Conservation (phyloP, 306 rosid species). For the Astragalus membranaceus region DNA sequence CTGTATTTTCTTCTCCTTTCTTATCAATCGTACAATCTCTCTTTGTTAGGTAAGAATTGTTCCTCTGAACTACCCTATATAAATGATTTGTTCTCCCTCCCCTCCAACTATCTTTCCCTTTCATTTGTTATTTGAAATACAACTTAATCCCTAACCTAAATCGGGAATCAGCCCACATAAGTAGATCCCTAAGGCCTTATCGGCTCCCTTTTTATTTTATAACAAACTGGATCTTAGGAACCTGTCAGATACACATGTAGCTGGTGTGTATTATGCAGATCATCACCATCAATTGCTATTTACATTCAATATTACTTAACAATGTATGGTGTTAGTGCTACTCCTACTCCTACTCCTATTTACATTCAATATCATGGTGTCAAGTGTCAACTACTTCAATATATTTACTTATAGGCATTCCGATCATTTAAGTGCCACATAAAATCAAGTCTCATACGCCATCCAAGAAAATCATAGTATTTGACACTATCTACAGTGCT, state of each 20-base stretch:
- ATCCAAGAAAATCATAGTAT: not conserved
- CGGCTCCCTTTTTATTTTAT: not conserved
- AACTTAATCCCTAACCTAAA: not conserved
- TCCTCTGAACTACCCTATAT: not conserved
- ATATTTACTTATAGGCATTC: not conserved
- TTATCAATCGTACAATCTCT: not conserved
- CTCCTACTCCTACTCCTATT: not conserved
- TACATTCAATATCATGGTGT: too few relatives aligned
- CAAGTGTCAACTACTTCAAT: not conserved
- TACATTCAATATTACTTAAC: not conserved
- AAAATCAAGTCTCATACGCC: not conserved
- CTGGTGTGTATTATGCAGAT: not conserved
- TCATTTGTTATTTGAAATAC: not conserved
- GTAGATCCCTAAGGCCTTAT: not conserved
- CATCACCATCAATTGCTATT: not conserved
- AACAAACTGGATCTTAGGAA: not conserved
- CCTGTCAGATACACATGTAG: not conserved
- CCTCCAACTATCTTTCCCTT: not conserved
- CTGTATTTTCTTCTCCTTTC: not conserved
- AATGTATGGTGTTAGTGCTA: not conserved
- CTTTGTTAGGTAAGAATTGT: not conserved
- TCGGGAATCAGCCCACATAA: not conserved
- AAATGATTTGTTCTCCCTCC: not conserved
- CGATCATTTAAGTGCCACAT: not conserved
- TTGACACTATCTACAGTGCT: not conserved